Evolutionary conservation across 805 yeast genomes (phyloP), one percentile per base, ranked within the genome.

Genomic region (Huiozyma sinensis): DNA sequence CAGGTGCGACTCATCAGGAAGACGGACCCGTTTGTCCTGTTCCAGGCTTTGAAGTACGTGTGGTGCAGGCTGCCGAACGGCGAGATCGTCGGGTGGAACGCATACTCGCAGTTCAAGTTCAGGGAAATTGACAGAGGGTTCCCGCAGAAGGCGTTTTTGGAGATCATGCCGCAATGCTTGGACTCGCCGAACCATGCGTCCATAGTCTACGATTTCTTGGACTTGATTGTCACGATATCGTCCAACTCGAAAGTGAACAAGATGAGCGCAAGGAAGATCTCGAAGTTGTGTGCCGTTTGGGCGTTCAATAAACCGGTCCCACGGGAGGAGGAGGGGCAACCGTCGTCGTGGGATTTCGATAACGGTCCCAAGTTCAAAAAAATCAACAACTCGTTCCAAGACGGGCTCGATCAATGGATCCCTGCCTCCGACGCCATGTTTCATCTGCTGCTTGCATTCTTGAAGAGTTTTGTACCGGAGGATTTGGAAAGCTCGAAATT

Each of bases 151-250:
- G 85, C 95, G 0, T 88, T 88, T 57, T 64, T 84, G 38, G 81
- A 81, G 41, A 75, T 83, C 45, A 83, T 88, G 86, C 95, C 95
- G 1, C 79, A 78, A 48, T 83, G 95, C 61, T 68, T 86, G 24
- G 74, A 82, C 2, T 80, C 92, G 0, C 86, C 92, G 2, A 81
- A 90, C 5, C 95, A 87, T 64, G 95, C 95, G 0, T 81, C 92
- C 1, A 85, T 89, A 5, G 90, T 85, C 5, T 85, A 84, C 60
- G 95, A 85, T 58, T 89, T 87, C 55, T 74, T 87, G 53, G 95
- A 88, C 56, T 70, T 88, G 33, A 65, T 89, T 38, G 83, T 86
- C 8, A 73, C 87, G 8, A 64, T 88, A 36, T 79, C 94, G 0
- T 77, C 94, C 7, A 83, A 86, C 62, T 78, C 94, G 3, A 82